A percentile compares a stretch with the other conserved stretches of the same genome.
phyloP scores from a whole-genome alignment of 225 moss, liverwort and hornwort species.

The Physcomitrellopsis africana region DNA sequence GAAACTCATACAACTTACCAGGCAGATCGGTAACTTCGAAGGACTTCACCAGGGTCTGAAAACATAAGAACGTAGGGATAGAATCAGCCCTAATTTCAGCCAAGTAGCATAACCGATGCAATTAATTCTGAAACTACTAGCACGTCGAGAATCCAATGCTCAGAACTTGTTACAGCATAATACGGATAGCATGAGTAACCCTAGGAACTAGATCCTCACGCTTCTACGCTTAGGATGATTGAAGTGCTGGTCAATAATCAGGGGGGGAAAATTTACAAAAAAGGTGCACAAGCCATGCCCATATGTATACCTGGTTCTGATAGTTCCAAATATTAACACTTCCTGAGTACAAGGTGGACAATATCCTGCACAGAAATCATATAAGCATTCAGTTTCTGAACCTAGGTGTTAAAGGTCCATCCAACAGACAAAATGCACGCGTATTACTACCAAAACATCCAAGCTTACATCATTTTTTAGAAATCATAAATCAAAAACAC shows the following conservation, averaged over 20 bases:
- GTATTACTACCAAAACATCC: neutral
- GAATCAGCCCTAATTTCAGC: neutral
- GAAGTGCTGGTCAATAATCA: neutral
- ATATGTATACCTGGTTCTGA: conserved; percentile 76
- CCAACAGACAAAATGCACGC: conserved; percentile 17
- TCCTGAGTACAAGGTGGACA: conserved; percentile 94
- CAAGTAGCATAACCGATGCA: neutral
- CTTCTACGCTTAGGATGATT: neutral
- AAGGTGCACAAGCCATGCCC: conserved; percentile 2
- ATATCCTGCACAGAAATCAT: conserved; percentile 65
- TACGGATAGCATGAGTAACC: neutral
- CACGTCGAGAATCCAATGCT: neutral
- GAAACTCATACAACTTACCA: conserved; percentile 49
- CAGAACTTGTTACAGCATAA: neutral
- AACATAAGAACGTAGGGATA: conserved; percentile 27
- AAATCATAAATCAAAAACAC: no score
- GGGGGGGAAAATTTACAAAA: neutral
- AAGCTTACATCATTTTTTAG: neutral
- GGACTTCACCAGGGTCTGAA: conserved; percentile 92
- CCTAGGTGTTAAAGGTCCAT: neutral
- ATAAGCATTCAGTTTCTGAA: neutral
- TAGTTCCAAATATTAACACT: conserved; percentile 97
- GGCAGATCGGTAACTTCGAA: conserved; percentile 98
- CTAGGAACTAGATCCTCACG: neutral
- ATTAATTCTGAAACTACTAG: neutral